Evolutionary conservation across 495 filamentous ascomycete species (phyloP).

Genomic region (Aspergillus sclerotioniger): DNA sequence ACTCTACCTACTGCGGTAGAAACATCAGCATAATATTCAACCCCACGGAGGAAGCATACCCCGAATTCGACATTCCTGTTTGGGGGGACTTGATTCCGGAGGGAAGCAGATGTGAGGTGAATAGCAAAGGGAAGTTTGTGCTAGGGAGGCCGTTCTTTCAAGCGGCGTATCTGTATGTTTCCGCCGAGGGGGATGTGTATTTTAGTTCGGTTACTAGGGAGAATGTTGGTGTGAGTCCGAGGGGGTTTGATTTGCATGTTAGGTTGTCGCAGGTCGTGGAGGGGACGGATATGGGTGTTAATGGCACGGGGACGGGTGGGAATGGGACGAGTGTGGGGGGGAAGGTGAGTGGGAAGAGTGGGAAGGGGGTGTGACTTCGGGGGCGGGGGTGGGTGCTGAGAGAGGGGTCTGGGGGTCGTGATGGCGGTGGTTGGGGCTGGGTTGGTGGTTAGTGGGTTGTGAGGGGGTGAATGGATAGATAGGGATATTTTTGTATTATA

Average conservation of each 20-base stretch:
- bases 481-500: not conserved
- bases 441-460: not conserved
- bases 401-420: not conserved
- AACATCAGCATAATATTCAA: not conserved
- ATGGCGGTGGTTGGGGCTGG: not conserved
- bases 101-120: not conserved
- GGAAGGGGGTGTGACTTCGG: not conserved
- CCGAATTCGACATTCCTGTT: not conserved
- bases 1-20: not conserved
- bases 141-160: constrained; percentile 1
- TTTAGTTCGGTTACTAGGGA: not conserved
- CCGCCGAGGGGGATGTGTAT: not conserved
- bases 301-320: not conserved
- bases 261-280: not conserved
- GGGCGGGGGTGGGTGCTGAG: not conserved
- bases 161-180: not conserved
- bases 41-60: not conserved
- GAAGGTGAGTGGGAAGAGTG: not conserved
- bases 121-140: not conserved
- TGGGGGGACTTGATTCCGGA: not conserved
- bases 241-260: not conserved
- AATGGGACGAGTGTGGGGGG: not conserved
- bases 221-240: not conserved
- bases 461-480: not conserved
- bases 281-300: not conserved